These are phyloP conservation scores for Candida koratica DNA, from an alignment of 805 yeast species.

Conservation along the genomic window DNA sequence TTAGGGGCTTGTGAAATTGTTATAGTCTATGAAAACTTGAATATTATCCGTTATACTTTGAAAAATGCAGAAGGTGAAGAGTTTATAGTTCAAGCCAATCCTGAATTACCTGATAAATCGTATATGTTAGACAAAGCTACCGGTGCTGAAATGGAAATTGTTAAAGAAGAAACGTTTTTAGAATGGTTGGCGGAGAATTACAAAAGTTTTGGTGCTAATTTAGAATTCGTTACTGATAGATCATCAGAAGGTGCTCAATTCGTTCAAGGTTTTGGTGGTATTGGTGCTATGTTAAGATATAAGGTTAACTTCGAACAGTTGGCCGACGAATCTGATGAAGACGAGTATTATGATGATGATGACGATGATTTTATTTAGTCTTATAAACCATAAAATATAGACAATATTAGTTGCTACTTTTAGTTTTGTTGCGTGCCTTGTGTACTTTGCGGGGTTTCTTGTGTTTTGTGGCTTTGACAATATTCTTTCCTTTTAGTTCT, in stretches of 20 bases:
- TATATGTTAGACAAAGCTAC: slow-evolving; percentile 77
- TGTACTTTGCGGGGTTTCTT: not conserved
- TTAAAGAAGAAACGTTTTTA: slow-evolving; percentile 77
- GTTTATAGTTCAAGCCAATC: slow-evolving; percentile 67
- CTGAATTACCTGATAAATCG: slow-evolving; percentile 69
- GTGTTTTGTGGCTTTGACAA: slow-evolving; percentile 1
- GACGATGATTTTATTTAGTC: slow-evolving; percentile 40
- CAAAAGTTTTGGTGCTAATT: slow-evolving; percentile 87
- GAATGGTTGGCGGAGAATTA: slow-evolving; percentile 99
- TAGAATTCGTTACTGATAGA: slow-evolving; percentile 95
- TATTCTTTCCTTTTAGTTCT: slow-evolving; percentile 34
- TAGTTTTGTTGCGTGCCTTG: slow-evolving; percentile 9
- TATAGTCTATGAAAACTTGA: slow-evolving; percentile 90
- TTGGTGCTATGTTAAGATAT: slow-evolving; percentile 94
- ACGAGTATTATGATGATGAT: slow-evolving; percentile 75
- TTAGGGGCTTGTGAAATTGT: slow-evolving; percentile 92
- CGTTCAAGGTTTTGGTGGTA: slow-evolving; percentile 97
- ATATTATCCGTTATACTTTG: slow-evolving; percentile 74
- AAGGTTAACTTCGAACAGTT: slow-evolving; percentile 96
- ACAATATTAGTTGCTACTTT: not conserved
- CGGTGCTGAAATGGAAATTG: slow-evolving; percentile 88
- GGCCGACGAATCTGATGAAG: slow-evolving; percentile 81
- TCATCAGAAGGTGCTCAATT: slow-evolving; percentile 99
- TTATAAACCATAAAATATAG: too few species aligned
- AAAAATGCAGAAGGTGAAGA: slow-evolving; percentile 80